These are phyloP conservation scores for Neofusicoccum sp. DNA, from an alignment of 2,329 filamentous ascomycete species.

Conservation along the genomic window DNA sequence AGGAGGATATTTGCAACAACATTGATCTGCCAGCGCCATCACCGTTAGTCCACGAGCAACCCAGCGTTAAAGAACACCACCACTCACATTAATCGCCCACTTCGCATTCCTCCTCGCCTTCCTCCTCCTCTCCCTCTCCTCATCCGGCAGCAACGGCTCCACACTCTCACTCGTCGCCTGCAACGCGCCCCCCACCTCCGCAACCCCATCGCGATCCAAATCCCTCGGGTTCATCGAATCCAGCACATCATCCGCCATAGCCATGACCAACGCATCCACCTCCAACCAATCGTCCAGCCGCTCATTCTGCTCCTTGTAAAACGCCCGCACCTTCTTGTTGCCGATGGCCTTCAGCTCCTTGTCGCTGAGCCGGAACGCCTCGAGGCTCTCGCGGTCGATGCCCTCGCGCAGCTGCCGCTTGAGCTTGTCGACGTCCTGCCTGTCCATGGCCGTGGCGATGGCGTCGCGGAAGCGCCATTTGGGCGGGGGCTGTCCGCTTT, in stretches of 20 bases:
- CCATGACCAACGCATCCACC: conserved; percentile 57
- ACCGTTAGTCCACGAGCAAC: not conserved
- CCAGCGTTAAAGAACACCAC: not conserved
- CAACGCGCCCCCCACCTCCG: conserved; percentile 50
- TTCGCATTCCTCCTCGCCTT: conserved; percentile 50
- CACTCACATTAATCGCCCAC: conserved; percentile 55
- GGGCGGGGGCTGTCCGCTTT: not conserved
- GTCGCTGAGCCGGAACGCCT: conserved; percentile 42
- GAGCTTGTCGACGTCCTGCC: conserved; percentile 45
- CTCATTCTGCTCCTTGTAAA: conserved; percentile 56
- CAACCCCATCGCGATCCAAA: conserved; percentile 55
- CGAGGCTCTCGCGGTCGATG: conserved; percentile 47
- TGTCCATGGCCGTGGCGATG: conserved; percentile 46
- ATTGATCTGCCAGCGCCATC: conserved; percentile 47
- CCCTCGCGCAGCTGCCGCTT: conserved; percentile 50
- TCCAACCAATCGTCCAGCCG: conserved; percentile 58
- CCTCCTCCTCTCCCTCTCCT: conserved; percentile 50
- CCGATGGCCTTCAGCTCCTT: conserved; percentile 50
- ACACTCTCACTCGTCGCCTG: conserved; percentile 51
- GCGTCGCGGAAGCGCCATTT: conserved; percentile 46
- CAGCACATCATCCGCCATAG: conserved; percentile 55
- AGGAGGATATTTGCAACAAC: conserved; percentile 60
- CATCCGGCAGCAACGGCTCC: conserved; percentile 55
- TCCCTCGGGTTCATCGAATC: conserved; percentile 59
- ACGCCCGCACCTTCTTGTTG: conserved; percentile 52